Base-by-base conservation (phyloP, 2,329 filamentous ascomycete species). In the Fusarium multiceps region DNA sequence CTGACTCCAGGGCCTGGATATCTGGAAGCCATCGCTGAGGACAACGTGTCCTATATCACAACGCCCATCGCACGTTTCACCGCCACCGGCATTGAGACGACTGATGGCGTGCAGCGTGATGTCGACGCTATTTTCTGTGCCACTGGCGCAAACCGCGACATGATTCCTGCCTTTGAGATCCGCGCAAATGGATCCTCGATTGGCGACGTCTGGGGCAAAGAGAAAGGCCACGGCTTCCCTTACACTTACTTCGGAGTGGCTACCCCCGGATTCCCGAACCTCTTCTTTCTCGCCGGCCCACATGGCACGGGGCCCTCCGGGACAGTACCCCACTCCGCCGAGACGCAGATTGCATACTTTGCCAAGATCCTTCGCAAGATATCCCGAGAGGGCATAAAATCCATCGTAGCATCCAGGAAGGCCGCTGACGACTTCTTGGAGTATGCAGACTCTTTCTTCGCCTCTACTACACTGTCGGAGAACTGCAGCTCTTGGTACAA, bases 1-100 rank as follows among this genome's bases (percentile, higher is more conserved):
- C 78, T 90, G 1, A 92, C 90, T 0, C 88, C 89, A 0, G 88
- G 89, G 1, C 88, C 89, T 0, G 89, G 89, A 0, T 92, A 92
- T 72, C 83, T 92, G 12, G 89, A 91, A 75, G 88, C 89, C 3
- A 79, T 91, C 27, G 82, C 83, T 0, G 82, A 87, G 65, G 82
- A 85, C 7, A 90, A 91, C 58, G 87, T 90, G 30, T 81, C 82
- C 30, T 88, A 87, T 71, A 87, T 90, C 37, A 23, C 42, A 27
- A 40, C 28, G 4, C 56, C 48, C 23, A 59, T 59, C 11, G 23
- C 25, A 16, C 16, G 25, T 14, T 45, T 55, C 16, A 59, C 48
- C 4, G 23, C 40, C 4, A 40, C 56, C 2, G 53, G 42, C 2
- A 18, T 55, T 25, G 27, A 30, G 20, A 37, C 42, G 1, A 23